Percentiles rank a stretch among this genome's conserved stretches.
Evolutionary conservation across 2,329 filamentous ascomycete genomes (phyloP).

Genomic region (Aquanectria penicillioides): DNA sequence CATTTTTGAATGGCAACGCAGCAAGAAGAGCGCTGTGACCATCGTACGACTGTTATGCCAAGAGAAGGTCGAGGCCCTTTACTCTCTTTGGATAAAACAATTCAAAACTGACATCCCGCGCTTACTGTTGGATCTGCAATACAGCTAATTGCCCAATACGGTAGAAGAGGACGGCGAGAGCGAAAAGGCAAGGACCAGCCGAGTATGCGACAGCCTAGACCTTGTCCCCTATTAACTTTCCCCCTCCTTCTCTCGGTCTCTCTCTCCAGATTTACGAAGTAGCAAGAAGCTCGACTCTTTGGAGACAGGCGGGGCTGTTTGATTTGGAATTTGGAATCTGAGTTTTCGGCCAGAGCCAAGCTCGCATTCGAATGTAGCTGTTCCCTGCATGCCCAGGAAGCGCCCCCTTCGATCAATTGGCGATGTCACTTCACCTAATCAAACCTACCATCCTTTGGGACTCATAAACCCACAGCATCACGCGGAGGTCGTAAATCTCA

Average conservation of each 20-base stretch:
- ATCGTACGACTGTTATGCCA: slow-evolving; percentile 39
- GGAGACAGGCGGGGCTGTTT: slow-evolving; percentile 29
- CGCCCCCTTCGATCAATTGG: slow-evolving; percentile 30
- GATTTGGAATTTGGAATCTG: slow-evolving; percentile 29
- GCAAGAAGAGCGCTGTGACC: slow-evolving; percentile 12
- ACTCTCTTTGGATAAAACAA: slow-evolving; percentile 22
- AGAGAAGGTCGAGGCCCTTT: slow-evolving; percentile 26
- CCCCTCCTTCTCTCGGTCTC: no score
- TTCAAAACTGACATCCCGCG: slow-evolving; percentile 12
- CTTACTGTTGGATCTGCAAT: slow-evolving; percentile 1
- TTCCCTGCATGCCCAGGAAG: slow-evolving; percentile 30
- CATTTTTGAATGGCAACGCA: slow-evolving; percentile 12
- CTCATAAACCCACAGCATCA: background rate
- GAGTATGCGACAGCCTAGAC: slow-evolving; percentile 7
- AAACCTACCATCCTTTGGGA: slow-evolving; percentile 25
- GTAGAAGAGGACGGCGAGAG: slow-evolving; percentile 22
- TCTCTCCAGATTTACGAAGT: slow-evolving; percentile 36
- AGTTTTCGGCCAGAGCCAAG: slow-evolving; percentile 29
- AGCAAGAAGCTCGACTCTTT: slow-evolving; percentile 32
- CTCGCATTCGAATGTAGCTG: slow-evolving; percentile 24
- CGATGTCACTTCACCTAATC: slow-evolving; percentile 36
- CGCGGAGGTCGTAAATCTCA: background rate
- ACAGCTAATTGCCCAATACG: slow-evolving; percentile 21
- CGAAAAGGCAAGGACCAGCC: slow-evolving; percentile 22
- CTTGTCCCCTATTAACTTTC: slow-evolving; percentile 14